Evolutionary conservation across 352 stramenopile genomes (phyloP), one percentile per base, ranked within the genome.

Genomic region (Phytopythium montanum): DNA sequence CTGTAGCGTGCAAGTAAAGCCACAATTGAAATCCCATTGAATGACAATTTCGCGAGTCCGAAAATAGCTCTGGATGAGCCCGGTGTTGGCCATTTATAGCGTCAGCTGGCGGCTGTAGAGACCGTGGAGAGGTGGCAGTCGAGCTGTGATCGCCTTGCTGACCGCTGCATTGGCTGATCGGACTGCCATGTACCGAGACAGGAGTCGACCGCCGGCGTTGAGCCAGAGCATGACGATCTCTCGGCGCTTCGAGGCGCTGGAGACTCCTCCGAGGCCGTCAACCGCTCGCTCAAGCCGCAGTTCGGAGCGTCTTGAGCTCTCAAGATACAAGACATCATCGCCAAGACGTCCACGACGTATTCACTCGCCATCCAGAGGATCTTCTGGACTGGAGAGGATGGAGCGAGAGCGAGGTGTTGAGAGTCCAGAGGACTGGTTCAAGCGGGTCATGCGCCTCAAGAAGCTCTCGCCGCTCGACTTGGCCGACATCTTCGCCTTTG

Each of bases 401-500:
- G 50, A 56, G 13, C 10, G 36, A 18, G 61, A 52, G 36, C 16
- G 5, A 5, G 19, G 26, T 18, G 49, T 29, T 13, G 76, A 84
- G 51, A 73, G 63, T 0, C 75, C 75, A 0, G 70, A 84, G 21
- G 62, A 62, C 13, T 87, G 77, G 73, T 87, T 90, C 38, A 69
- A 79, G n/a, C 75, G 70, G 18, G 64, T 90, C 19, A 66, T 90
- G 52, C 41, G 56, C 23, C 28, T 36, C 6, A 80, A 76, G 31
- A 59, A 76, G 44, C 38, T 90, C 4, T 85, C 73, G 3, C 75
- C 77, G 8, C 61, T 87, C 0, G 77, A 90, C 64, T 41, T 90
- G 25, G 84, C 67, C 39, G 80, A 90, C 14, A 19, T 64, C 5
- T 85, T 90, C 41, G 87, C 65, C 19, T 81, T 66, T 25, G 77